phyloP scores from a whole-genome alignment of 1,139 yeast species.

The Geotrichum europaeum region DNA sequence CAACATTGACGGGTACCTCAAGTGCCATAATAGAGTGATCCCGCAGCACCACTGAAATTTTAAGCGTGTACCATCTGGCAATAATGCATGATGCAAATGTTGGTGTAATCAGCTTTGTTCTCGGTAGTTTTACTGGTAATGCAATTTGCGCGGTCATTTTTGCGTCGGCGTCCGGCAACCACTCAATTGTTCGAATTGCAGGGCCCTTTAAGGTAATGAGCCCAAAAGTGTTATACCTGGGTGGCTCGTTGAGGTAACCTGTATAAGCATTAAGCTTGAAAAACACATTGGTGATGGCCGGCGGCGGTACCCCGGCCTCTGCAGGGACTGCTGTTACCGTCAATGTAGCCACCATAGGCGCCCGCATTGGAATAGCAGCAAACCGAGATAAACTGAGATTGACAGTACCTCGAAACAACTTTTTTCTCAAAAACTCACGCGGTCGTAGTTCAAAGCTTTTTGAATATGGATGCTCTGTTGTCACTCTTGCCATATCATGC shows the following conservation, averaged over 20 bases:
- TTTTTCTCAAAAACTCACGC: background rate
- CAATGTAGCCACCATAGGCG: background rate
- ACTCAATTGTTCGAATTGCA: background rate
- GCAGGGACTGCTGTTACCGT: background rate
- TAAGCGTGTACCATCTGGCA: constrained; percentile 1
- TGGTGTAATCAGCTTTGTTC: background rate
- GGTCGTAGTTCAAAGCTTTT: background rate
- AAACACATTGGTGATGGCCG: background rate
- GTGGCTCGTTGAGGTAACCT: background rate
- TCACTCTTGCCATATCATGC: background rate
- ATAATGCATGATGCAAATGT: constrained; percentile 6
- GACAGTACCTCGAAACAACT: background rate
- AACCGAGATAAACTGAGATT: background rate
- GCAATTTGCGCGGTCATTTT: background rate
- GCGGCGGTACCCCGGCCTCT: background rate
- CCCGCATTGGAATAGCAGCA: background rate
- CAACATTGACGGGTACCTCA: background rate
- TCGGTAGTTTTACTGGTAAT: background rate
- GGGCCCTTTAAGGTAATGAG: background rate
- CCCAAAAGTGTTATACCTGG: background rate
- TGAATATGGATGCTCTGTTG: background rate
- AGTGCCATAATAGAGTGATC: background rate
- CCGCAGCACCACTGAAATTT: background rate
- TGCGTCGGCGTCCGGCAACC: background rate
- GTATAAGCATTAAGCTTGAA: background rate